phyloP scores from a whole-genome alignment of 306 rosid genomes.

The Gynostemma pentaphyllum region DNA sequence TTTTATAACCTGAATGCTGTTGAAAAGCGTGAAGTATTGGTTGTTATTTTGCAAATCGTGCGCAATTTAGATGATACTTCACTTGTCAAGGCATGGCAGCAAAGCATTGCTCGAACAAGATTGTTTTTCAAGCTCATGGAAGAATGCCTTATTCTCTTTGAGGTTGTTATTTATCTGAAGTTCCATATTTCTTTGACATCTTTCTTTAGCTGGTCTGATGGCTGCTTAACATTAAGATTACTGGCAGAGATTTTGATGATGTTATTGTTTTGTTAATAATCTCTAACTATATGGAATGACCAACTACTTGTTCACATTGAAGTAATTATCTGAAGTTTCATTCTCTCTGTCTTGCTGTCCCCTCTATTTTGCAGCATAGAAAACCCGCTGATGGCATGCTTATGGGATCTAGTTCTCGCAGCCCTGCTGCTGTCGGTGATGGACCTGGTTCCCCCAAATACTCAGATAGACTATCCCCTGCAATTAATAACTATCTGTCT shows the following conservation, averaged over 20 bases:
- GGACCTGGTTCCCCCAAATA: constrained; percentile 87
- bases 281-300: neutral
- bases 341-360: neutral
- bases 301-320: neutral
- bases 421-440: constrained; percentile 84
- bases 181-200: neutral
- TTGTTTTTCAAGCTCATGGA: constrained; percentile 97
- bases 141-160: constrained; percentile 77
- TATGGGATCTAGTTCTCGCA: constrained; percentile 89
- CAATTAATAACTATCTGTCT: constrained; percentile 87
- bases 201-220: neutral
- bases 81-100: constrained; percentile 94
- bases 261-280: neutral
- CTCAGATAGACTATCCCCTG: constrained; percentile 93
- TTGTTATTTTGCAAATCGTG: constrained; percentile 82
- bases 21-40: constrained; percentile 90
- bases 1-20: constrained; percentile 80
- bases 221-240: neutral
- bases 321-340: too few species aligned
- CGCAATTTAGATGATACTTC: constrained; percentile 91
- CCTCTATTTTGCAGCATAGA: constrained; percentile 68
- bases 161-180: constrained; percentile 40
- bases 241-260: too few species aligned
- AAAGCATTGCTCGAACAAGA: constrained; percentile 90
- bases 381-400: constrained; percentile 89